Conservation (phyloP, 2,329 filamentous ascomycete species). For the Niveomyces coronatus region DNA sequence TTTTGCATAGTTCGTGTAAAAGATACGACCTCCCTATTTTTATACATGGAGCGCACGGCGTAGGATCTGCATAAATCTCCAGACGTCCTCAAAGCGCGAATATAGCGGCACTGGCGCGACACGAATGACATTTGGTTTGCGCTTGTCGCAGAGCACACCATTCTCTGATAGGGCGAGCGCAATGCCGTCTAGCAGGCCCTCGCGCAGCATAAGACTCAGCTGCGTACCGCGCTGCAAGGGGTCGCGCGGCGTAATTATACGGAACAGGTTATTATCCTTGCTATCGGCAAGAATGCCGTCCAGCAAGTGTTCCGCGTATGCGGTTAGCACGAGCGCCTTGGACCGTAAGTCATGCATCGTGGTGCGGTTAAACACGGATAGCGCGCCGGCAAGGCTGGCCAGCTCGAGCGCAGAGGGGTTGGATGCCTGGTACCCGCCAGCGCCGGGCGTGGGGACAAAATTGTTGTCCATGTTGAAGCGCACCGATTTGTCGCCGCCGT, state of each 20-base stretch:
- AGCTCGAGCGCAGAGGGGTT: slow-evolving; percentile 74
- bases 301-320: slow-evolving; percentile 64
- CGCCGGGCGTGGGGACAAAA: slow-evolving; percentile 69
- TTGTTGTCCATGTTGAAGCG: slow-evolving; percentile 77
- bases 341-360: slow-evolving; percentile 56
- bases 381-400: slow-evolving; percentile 59
- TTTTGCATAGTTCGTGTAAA: too few relatives aligned
- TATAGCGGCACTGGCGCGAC: slow-evolving; percentile 79
- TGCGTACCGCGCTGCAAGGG: slow-evolving; percentile 65
- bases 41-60: slow-evolving; percentile 21
- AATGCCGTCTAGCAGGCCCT: slow-evolving; percentile 61
- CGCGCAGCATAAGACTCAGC: slow-evolving; percentile 59
- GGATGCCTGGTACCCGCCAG: slow-evolving; percentile 72
- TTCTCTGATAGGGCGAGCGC: slow-evolving; percentile 51
- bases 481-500: slow-evolving; percentile 66
- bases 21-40: too few relatives aligned
- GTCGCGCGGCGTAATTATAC: slow-evolving; percentile 59
- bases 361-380: slow-evolving; percentile 65
- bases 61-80: slow-evolving; percentile 35
- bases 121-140: slow-evolving; percentile 75
- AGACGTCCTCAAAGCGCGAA: slow-evolving; percentile 67
- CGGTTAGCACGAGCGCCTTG: slow-evolving; percentile 64
- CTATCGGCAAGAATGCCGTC: slow-evolving; percentile 28
- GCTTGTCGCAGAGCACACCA: slow-evolving; percentile 70
- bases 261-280: slow-evolving; percentile 32